A percentile compares a stretch with the other conserved stretches of the same genome.
Evolutionary conservation across 768 basidiomycete genomes (phyloP).

Genomic region (Pisolithus albus): DNA sequence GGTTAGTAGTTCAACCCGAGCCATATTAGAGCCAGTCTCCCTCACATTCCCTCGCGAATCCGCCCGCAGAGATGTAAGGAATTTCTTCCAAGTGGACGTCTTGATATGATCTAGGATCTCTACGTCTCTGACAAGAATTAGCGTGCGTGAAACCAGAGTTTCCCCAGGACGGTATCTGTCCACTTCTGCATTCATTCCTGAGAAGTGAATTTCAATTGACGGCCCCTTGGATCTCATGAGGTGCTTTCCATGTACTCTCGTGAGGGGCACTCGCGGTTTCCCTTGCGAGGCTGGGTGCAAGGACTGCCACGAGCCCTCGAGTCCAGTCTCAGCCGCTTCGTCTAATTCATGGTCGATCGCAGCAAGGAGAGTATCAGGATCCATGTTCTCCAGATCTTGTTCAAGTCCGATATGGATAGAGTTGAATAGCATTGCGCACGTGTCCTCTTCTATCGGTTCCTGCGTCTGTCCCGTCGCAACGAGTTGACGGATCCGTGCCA

Average conservation of each 20-base stretch:
- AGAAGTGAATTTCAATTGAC: constrained; percentile 78
- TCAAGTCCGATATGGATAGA: constrained; percentile 92
- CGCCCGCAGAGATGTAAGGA: constrained; percentile 77
- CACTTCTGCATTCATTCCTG: constrained; percentile 55
- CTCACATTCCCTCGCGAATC: constrained; percentile 85
- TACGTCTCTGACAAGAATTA: constrained; percentile 61
- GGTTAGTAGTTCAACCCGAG: constrained; percentile 71
- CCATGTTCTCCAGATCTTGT: constrained; percentile 64
- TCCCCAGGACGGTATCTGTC: constrained; percentile 56
- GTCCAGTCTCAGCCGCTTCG: constrained; percentile 66
- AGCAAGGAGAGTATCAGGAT: constrained; percentile 71
- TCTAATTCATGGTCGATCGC: constrained; percentile 90
- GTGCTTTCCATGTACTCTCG: constrained; percentile 48
- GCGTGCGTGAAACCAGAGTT: constrained; percentile 55
- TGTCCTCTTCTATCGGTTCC: constrained; percentile 65
- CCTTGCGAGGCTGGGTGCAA: constrained; percentile 50
- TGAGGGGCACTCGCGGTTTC: constrained; percentile 25
- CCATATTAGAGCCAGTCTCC: constrained; percentile 91
- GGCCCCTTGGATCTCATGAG: constrained; percentile 70
- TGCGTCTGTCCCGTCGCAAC: constrained; percentile 85
- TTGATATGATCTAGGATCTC: constrained; percentile 97
- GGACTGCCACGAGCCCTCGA: constrained; percentile 88
- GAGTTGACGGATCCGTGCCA: constrained; percentile 87
- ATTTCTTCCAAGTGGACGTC: constrained; percentile 98
- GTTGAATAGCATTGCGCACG: constrained; percentile 80